Percentiles rank a stretch among this genome's conserved stretches.
Evolutionary conservation across 768 basidiomycete species (phyloP).

Genomic region (Mycena kentingensis): DNA sequence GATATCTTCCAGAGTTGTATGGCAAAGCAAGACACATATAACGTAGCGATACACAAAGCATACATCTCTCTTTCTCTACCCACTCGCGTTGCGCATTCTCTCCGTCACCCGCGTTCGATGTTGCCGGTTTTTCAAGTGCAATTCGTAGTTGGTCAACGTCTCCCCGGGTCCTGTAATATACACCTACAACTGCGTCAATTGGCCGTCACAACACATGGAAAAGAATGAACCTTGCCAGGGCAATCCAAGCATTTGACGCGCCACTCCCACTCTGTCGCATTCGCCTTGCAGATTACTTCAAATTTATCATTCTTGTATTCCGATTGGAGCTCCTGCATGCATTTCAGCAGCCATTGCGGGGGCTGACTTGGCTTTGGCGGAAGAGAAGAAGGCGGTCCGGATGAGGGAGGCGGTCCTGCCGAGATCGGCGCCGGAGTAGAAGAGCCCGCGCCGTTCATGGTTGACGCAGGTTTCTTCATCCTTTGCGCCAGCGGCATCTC

Average conservation of each 20-base stretch:
- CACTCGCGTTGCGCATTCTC: constrained; percentile 46
- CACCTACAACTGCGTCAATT: constrained; percentile 47
- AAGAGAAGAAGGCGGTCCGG: constrained; percentile 1
- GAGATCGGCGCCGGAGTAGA: constrained; percentile 15
- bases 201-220: not conserved
- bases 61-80: no score
- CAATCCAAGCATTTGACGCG: constrained; percentile 89
- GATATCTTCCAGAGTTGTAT: no score
- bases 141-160: constrained; percentile 86
- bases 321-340: constrained; percentile 67
- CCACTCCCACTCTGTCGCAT: constrained; percentile 74
- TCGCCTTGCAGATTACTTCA: constrained; percentile 67
- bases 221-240: constrained; percentile 77
- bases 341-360: constrained; percentile 70
- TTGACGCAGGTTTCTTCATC: constrained; percentile 43
- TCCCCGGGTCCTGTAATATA: constrained; percentile 91
- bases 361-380: constrained; percentile 39
- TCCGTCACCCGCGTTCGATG: constrained; percentile 76
- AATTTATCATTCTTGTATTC: constrained; percentile 84
- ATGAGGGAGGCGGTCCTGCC: constrained; percentile 24
- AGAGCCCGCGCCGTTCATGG: constrained; percentile 19
- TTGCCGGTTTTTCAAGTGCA: constrained; percentile 85
- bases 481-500: constrained; percentile 74
- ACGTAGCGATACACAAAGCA: no score
- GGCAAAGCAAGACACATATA: no score